Conservation (phyloP, 768 basidiomycete genomes). For the Suillus weaverae region DNA sequence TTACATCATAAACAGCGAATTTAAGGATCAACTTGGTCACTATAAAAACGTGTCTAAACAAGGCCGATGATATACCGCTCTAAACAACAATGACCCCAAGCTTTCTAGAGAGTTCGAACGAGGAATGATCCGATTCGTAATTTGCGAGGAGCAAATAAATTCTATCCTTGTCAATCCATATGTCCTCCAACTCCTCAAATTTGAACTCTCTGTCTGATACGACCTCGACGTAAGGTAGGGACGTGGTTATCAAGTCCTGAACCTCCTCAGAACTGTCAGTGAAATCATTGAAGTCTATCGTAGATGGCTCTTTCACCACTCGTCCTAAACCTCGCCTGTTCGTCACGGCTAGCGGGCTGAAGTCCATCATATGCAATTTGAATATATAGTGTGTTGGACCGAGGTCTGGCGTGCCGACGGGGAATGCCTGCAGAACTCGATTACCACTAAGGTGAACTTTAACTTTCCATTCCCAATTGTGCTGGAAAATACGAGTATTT, state of each 20-base stretch:
- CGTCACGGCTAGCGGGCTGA: too few relatives aligned
- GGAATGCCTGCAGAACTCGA: not conserved
- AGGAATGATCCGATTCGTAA: too few relatives aligned
- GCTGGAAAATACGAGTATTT: not conserved
- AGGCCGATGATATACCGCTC: not conserved
- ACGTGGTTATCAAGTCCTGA: not conserved
- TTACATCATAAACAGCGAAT: too few relatives aligned
- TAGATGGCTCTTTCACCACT: not conserved
- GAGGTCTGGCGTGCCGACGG: not conserved
- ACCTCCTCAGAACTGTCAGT: not conserved
- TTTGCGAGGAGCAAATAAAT: not conserved
- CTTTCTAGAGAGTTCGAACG: not conserved
- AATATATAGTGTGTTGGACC: not conserved
- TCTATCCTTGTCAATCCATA: not conserved
- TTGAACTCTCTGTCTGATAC: not conserved
- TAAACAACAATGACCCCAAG: not conserved
- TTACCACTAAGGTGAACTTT: not conserved
- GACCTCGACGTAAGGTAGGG: not conserved
- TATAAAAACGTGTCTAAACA: too few relatives aligned
- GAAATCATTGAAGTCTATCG: not conserved
- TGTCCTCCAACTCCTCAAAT: not conserved
- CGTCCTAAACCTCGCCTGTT: too few relatives aligned
- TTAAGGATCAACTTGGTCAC: too few relatives aligned
- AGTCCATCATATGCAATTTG: not conserved
- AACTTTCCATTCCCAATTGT: not conserved